These are phyloP conservation scores for Cenococcum geophilum DNA, from an alignment of 495 filamentous ascomycete species.

Conservation along the genomic window DNA sequence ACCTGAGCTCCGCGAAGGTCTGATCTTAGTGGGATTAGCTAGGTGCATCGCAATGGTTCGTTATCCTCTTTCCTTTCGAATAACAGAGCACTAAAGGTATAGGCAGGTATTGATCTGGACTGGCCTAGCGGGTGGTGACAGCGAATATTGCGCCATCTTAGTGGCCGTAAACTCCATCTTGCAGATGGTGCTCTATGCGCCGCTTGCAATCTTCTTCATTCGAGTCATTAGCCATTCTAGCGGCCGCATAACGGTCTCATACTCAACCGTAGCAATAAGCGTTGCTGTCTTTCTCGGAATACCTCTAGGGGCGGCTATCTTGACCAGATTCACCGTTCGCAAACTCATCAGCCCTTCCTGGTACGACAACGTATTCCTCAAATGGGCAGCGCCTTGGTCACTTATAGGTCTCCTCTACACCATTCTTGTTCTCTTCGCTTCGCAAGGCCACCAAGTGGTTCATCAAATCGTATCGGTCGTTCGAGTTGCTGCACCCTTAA, in stretches of 20 bases:
- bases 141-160: constrained; percentile 83
- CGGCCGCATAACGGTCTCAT: constrained; percentile 48
- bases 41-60: constrained; percentile 80
- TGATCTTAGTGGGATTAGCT: constrained; percentile 73
- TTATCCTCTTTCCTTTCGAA: constrained; percentile 6
- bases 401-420: constrained; percentile 81
- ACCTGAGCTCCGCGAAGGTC: constrained; percentile 57
- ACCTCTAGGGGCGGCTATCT: constrained; percentile 69
- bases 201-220: constrained; percentile 73
- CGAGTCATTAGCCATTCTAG: constrained; percentile 52
- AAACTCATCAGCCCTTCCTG: constrained; percentile 47
- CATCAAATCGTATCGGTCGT: constrained; percentile 78
- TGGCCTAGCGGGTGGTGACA: constrained; percentile 67
- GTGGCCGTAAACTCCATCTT: constrained; percentile 83
- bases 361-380: constrained; percentile 67
- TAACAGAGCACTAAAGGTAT: constrained; percentile 5
- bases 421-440: constrained; percentile 78
- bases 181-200: constrained; percentile 83
- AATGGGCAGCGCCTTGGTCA: constrained; percentile 63
- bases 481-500: constrained; percentile 69
- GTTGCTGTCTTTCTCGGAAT: constrained; percentile 85
- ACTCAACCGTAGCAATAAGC: constrained; percentile 66
- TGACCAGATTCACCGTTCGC: constrained; percentile 63
- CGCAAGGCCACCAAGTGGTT: constrained; percentile 71
- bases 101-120: constrained; percentile 70